phyloP scores from a whole-genome alignment of 257 asterid species.

The Cruciata laevipes region DNA sequence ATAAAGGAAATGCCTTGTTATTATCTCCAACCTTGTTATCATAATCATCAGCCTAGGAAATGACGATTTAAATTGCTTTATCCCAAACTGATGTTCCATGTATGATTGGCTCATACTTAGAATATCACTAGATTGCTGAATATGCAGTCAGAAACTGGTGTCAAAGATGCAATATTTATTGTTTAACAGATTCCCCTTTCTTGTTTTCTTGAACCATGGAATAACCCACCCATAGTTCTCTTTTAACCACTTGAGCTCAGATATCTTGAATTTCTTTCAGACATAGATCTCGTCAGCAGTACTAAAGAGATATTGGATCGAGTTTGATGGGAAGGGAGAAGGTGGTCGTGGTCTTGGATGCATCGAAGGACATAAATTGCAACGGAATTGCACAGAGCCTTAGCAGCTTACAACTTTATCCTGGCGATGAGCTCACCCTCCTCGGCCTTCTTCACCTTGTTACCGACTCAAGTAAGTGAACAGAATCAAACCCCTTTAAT shows the following conservation, averaged over 20 bases:
- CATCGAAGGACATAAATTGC: constrained; percentile 36
- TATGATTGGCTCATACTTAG: background rate
- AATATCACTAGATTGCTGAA: background rate
- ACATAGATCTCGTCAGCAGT: background rate
- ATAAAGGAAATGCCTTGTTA: background rate
- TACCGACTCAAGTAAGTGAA: constrained; percentile 14
- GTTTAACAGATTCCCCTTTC: background rate
- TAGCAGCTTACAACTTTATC: constrained; percentile 21
- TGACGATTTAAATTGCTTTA: background rate
- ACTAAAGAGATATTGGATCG: background rate
- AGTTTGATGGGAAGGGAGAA: constrained; percentile 26
- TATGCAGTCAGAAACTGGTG: background rate
- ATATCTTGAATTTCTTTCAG: background rate
- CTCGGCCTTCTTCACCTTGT: constrained; percentile 34
- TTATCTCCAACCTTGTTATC: background rate
- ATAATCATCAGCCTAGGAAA: background rate
- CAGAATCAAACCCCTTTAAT: background rate
- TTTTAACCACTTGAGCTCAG: background rate
- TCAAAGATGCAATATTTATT: background rate
- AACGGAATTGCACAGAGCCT: constrained; percentile 26
- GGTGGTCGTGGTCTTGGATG: constrained; percentile 37
- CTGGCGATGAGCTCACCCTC: constrained; percentile 43
- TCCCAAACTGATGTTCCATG: background rate
- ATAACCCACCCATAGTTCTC: background rate
- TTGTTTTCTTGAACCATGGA: background rate